These are phyloP conservation scores for Alternaria infectoria DNA, from an alignment of 2,329 filamentous ascomycete genomes.

Conservation along the genomic window DNA sequence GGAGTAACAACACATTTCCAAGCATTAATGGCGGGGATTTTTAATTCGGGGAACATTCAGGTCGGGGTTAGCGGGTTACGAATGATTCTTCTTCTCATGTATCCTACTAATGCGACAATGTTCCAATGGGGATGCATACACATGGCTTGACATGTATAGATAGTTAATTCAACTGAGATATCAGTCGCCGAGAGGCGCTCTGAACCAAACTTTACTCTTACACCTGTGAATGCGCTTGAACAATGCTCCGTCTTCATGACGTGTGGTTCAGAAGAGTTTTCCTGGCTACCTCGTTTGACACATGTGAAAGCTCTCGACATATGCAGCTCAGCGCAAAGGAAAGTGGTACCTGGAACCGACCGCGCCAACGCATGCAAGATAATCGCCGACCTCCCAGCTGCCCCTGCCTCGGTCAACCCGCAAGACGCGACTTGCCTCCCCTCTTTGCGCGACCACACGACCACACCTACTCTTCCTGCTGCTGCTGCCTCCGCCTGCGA, in stretches of 20 bases:
- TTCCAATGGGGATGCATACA: background rate
- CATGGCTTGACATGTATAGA: constrained; percentile 1
- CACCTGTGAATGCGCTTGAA: background rate
- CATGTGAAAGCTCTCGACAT: background rate
- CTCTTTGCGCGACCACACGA: background rate
- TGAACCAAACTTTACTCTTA: background rate
- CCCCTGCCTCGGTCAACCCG: background rate
- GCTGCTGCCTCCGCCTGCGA: background rate
- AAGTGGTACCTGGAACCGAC: background rate
- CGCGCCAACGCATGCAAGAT: background rate
- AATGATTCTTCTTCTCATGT: background rate
- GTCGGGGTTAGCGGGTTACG: background rate
- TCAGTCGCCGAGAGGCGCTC: background rate
- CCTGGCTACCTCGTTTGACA: background rate
- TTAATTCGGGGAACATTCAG: constrained; percentile 4
- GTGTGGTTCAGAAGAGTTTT: background rate
- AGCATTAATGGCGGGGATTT: constrained; percentile 8
- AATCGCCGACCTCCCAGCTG: background rate
- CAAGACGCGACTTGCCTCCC: background rate
- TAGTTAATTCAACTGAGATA: constrained; percentile 1
- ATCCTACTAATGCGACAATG: constrained; percentile 7
- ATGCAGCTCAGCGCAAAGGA: background rate
- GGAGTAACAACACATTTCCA: constrained; percentile 7
- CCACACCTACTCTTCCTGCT: background rate
- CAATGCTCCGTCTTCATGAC: background rate